These are phyloP conservation scores for Hymenoscyphus linearis DNA, from an alignment of 2,329 filamentous ascomycete species.

Conservation along the genomic window DNA sequence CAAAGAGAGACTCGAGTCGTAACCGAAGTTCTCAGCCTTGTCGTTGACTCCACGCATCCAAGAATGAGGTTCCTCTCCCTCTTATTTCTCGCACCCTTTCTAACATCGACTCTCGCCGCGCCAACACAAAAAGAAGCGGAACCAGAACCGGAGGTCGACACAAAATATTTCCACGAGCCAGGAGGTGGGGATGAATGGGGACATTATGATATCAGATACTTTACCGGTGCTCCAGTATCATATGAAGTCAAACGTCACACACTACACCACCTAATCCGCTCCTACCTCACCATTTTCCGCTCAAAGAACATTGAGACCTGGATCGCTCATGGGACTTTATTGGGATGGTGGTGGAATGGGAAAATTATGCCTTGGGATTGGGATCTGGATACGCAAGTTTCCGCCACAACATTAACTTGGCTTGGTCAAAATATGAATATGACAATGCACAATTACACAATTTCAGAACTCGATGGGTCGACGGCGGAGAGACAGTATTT, in stretches of 20 bases:
- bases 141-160: constrained; percentile 7
- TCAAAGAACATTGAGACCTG: constrained; percentile 69
- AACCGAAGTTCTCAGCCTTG: background rate
- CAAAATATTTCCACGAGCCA: constrained; percentile 45
- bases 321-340: constrained; percentile 77
- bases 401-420: constrained; percentile 58
- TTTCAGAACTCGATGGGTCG: constrained; percentile 37
- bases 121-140: background rate
- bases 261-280: constrained; percentile 64
- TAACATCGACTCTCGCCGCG: background rate
- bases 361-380: constrained; percentile 78
- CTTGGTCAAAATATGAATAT: constrained; percentile 64
- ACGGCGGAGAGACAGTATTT: constrained; percentile 53
- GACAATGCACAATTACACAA: constrained; percentile 42
- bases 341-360: constrained; percentile 88
- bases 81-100: background rate
- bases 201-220: constrained; percentile 73
- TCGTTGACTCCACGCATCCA: background rate
- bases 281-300: constrained; percentile 65
- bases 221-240: constrained; percentile 50
- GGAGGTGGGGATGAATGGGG: constrained; percentile 54
- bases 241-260: constrained; percentile 63
- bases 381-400: constrained; percentile 78
- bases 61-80: background rate
- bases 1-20: background rate